A percentile compares a stretch with the other conserved stretches of the same genome.
Evolutionary conservation across 495 filamentous ascomycete species (phyloP).

Genomic region (Jackrogersella multiformis): DNA sequence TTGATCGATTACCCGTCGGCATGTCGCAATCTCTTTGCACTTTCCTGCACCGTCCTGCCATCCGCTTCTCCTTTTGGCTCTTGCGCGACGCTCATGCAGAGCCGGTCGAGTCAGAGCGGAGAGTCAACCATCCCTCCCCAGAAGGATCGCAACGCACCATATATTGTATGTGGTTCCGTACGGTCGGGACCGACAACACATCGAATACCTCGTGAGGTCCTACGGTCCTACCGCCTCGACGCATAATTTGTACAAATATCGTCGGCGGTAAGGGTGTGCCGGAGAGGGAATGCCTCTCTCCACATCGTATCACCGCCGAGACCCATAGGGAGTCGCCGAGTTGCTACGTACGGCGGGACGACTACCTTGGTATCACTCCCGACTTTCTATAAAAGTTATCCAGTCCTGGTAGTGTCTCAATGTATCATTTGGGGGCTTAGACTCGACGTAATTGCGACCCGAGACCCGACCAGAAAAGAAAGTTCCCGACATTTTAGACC

Average conservation of each 20-base stretch:
- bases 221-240: conserved; percentile 2
- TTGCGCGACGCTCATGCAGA: conserved; percentile 24
- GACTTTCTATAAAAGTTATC: conserved; percentile 20
- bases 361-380: conserved; percentile 32
- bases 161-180: conserved; percentile 36
- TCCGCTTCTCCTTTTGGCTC: conserved; percentile 40
- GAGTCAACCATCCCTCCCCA: conserved; percentile 2
- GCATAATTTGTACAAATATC: conserved; percentile 16
- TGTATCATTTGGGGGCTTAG: conserved; percentile 38
- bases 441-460: conserved; percentile 19
- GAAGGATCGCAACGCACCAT: conserved; percentile 31
- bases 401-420: conserved; percentile 13
- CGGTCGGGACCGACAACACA: conserved; percentile 39
- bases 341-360: conserved; percentile 19
- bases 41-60: conserved; percentile 27
- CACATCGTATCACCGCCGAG: conserved; percentile 12
- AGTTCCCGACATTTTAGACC: background rate
- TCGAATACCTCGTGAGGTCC: too few species aligned
- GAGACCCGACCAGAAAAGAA: conserved; percentile 25
- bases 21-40: conserved; percentile 39
- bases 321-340: conserved; percentile 12
- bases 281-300: background rate
- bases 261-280: conserved; percentile 7
- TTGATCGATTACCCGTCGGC: conserved; percentile 37
- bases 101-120: conserved; percentile 24